A percentile compares a stretch with the other conserved stretches of the same genome.
These are phyloP conservation scores for Epichloe uncinata DNA, from an alignment of 2,329 filamentous ascomycete species.

Conservation along the genomic window DNA sequence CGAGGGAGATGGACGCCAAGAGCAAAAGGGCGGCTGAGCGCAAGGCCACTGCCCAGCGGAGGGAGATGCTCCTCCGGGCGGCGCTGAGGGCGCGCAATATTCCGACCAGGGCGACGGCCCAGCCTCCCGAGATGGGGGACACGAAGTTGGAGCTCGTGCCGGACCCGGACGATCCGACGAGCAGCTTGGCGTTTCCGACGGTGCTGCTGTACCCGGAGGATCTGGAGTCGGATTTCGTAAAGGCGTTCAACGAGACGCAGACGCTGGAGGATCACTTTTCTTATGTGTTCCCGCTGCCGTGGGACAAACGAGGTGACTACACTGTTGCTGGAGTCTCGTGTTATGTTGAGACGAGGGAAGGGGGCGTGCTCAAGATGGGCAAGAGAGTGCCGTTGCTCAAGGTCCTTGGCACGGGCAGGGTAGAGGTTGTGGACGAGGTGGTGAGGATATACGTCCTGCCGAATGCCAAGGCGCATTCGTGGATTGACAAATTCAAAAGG, in stretches of 20 bases:
- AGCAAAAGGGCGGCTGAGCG: conserved; percentile 43
- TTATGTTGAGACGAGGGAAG: conserved; percentile 71
- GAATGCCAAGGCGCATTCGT: conserved; percentile 50
- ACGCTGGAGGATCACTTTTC: conserved; percentile 62
- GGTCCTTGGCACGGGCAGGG: conserved; percentile 59
- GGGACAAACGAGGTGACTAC: conserved; percentile 64
- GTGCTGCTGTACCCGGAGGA: conserved; percentile 76
- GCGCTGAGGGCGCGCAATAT: conserved; percentile 61
- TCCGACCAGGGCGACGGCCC: conserved; percentile 47
- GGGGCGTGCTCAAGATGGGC: conserved; percentile 84
- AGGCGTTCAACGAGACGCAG: conserved; percentile 68
- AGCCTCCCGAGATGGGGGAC: conserved; percentile 81
- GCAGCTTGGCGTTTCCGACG: conserved; percentile 60
- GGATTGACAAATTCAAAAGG: no score
- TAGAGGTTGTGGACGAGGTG: conserved; percentile 79
- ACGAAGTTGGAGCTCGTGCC: conserved; percentile 56
- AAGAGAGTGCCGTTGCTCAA: conserved; percentile 70
- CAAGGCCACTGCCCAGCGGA: conserved; percentile 37
- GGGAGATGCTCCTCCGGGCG: conserved; percentile 48
- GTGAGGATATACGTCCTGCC: conserved; percentile 76
- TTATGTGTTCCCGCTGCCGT: conserved; percentile 80
- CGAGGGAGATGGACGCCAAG: conserved; percentile 39
- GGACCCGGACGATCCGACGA: conserved; percentile 60
- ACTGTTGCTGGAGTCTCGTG: conserved; percentile 57
- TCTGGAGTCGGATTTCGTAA: conserved; percentile 80